Evolutionary conservation across 2,329 filamentous ascomycete species (phyloP), one percentile per base, ranked within the genome.

Genomic region (Monosporascus sp.): DNA sequence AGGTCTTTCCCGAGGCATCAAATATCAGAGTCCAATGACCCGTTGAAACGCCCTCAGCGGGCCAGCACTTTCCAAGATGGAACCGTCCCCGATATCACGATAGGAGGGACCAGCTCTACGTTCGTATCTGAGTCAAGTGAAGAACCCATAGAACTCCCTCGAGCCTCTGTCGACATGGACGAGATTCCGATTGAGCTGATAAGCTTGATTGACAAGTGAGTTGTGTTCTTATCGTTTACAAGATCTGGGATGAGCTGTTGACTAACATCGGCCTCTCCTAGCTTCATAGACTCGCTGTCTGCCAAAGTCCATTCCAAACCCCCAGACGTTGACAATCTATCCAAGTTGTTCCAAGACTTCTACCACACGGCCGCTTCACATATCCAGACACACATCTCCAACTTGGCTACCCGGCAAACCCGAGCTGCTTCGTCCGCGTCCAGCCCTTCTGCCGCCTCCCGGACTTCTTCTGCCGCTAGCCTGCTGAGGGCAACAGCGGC

Each of bases 171-270:
- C 58, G 86, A 90, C 53, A 86, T 94, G 58, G 90, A 96, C 63
- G 89, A 96, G 65, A 83, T 99, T 43, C 94, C 94, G 16, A 94
- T 97, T 64, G 94, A 99, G 78, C 83, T 99, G 55, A 82, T 94
- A 54, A 94, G 90, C 70, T 75, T 97, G 67, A 91, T 88, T 20
- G 93, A 97, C 71, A 90, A 89, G 90, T 91, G 76, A 56, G 69
- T 60, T 41, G 34, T 48, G 26, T 48, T 38, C 24, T n/a, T 11
- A 34, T 52, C 51, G 38, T 37, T 48, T 51, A 48, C 54, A 61
- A 24, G 9, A 7, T 47, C 41, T 36, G 17, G 37, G 38, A 47
- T 52, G 49, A 41, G 24, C 6, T 24, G 37, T 47, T 26, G 48
- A 55, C 56, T 60, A 52, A 62, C 62, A 56, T 65, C 52, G 55